Conservation (phyloP, 495 filamentous ascomycete genomes). For the Xylaria palmicola region DNA sequence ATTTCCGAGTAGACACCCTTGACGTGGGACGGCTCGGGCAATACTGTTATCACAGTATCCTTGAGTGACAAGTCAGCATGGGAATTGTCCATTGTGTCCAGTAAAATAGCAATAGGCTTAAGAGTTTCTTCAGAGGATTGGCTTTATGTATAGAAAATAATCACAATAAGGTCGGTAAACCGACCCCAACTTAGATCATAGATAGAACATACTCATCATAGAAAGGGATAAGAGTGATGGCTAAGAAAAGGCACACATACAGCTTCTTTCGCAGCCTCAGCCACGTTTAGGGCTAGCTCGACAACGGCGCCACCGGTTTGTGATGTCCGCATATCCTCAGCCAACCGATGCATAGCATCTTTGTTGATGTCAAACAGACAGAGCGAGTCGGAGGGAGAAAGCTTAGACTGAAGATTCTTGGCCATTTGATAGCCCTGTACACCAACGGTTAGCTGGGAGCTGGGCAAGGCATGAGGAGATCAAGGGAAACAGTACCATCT, state of each 20-base stretch:
- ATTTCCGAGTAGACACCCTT: conserved; percentile 69
- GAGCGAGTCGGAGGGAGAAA: conserved; percentile 66
- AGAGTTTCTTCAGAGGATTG: conserved; percentile 62
- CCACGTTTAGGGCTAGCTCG: conserved; percentile 55
- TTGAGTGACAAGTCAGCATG: conserved; percentile 36
- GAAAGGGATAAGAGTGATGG: conserved; percentile 19
- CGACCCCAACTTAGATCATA: conserved; percentile 61
- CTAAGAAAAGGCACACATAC: conserved; percentile 58
- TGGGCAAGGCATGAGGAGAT: background rate
- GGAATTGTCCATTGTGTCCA: no score
- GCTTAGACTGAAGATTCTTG: conserved; percentile 76
- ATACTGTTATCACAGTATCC: conserved; percentile 75
- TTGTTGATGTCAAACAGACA: conserved; percentile 74
- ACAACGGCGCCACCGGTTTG: conserved; percentile 51
- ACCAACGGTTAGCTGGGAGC: background rate
- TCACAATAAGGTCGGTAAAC: conserved; percentile 39
- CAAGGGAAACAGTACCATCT: conserved; percentile 63
- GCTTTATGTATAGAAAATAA: conserved; percentile 58
- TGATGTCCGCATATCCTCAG: conserved; percentile 54
- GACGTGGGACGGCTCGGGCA: conserved; percentile 79
- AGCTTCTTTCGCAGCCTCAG: conserved; percentile 67
- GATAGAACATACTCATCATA: conserved; percentile 58
- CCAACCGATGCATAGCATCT: conserved; percentile 57
- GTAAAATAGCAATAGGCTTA: background rate
- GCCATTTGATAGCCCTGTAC: conserved; percentile 78